phyloP scores from a whole-genome alignment of 257 asterid genomes.

The Nicotiana otophora region DNA sequence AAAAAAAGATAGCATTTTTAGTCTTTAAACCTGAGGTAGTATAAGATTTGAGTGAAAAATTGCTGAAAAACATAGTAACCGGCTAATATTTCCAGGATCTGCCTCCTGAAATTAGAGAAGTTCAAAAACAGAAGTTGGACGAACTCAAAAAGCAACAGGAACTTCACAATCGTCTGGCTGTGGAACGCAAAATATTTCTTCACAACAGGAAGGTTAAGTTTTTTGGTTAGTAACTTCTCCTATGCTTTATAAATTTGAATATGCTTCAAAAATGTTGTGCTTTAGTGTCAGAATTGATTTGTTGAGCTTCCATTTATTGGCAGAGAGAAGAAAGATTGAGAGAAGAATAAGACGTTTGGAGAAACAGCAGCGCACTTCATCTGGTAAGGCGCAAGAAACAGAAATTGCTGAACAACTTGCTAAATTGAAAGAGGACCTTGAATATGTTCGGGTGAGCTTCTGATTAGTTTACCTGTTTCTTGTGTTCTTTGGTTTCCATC shows the following conservation, averaged over 20 bases:
- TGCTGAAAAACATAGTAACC: background rate
- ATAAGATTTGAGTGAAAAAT: background rate
- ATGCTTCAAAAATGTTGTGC: background rate
- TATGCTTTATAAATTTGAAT: background rate
- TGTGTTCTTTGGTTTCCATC: background rate
- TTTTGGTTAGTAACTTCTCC: conserved; percentile 49
- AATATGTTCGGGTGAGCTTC: conserved; percentile 73
- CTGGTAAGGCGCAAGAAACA: conserved; percentile 57
- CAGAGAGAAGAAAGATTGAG: conserved; percentile 93
- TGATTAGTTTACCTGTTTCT: conserved; percentile 1
- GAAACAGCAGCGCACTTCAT: conserved; percentile 71
- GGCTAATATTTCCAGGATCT: conserved; percentile 47
- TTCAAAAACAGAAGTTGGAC: conserved; percentile 73
- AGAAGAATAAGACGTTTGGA: conserved; percentile 74
- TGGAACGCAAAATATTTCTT: conserved; percentile 67
- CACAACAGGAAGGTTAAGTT: conserved; percentile 72
- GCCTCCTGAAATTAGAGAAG: conserved; percentile 64
- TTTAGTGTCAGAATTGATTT: background rate
- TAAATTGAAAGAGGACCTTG: conserved; percentile 85
- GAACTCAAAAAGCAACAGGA: conserved; percentile 85
- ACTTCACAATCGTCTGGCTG: conserved; percentile 58
- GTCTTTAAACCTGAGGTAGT: background rate
- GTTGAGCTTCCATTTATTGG: conserved; percentile 9
- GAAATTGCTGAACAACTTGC: conserved; percentile 64
- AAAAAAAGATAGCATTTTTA: background rate